Evolutionary conservation across 2,329 filamentous ascomycete species (phyloP), one percentile per base, ranked within the genome.

Genomic region (Aspergillus amoenus): DNA sequence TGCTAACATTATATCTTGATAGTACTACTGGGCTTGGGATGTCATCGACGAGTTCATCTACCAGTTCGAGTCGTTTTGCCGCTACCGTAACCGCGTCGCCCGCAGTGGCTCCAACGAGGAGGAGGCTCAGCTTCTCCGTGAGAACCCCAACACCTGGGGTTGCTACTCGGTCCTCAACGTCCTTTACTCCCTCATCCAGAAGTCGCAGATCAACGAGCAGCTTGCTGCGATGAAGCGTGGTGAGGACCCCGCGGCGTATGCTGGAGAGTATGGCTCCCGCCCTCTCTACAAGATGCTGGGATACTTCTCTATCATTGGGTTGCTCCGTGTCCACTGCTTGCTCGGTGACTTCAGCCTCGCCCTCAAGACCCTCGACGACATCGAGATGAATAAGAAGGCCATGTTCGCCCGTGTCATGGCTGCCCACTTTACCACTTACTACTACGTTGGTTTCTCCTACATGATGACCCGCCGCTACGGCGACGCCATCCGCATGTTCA

Each of bases 401-500:
- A 97, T 97, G 91, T 99, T 99, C 76, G 93, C 94, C 62, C 91
- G 94, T 66, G 94, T 99, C 76, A 97, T 99, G 94, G 93, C 94
- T 54, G 94, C 94, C 57, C 94, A 99, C 83, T 97, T 97, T 82
- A 97, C 93, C 67, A 99, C 94, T 65, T 99, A 97, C 86, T 99
- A 99, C 87, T 97, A 97, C 77, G 93, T 99, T 62, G 94, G 94
- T 68, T 99, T 99, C 87, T 96, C 91, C 67, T 99, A 99, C 88
- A 97, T 99, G 93, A 99, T 99, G 94, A 96, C 97, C 91, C 92
- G 94, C 81, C 91, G 94, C 75, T 99, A 99, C 76, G 91, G 92
- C 78, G 94, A 99, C 79, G 94, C 94, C 77, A 97, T 99, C 81
- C 92, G 93, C 84, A 96, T 97, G 89, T 99, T 99, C 87, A 96